Conservation (phyloP, 257 asterid genomes). For the Solanum phureja region DNA sequence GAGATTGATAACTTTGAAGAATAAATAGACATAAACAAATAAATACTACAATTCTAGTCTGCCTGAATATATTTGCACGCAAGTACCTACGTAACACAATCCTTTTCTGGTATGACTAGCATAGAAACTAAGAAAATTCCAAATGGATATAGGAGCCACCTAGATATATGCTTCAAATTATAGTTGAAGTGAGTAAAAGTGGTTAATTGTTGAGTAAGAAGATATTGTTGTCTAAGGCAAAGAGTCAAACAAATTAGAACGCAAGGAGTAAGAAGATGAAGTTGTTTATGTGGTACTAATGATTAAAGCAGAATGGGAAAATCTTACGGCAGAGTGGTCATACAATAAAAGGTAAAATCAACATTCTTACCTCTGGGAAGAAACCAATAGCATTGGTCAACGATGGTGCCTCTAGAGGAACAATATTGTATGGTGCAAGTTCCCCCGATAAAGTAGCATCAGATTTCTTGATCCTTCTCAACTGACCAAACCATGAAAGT, state of each 20-base stretch:
- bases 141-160: background rate
- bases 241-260: background rate
- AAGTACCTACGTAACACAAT: background rate
- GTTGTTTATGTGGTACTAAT: background rate
- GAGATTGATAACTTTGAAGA: background rate
- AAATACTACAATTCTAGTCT: background rate
- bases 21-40: background rate
- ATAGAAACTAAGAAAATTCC: background rate
- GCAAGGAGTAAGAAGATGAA: background rate
- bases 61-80: background rate
- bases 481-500: constrained; percentile 31
- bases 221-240: background rate
- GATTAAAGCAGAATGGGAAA: background rate
- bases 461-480: constrained; percentile 71
- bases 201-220: background rate
- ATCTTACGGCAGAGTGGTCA: background rate
- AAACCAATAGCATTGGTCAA: constrained; percentile 79
- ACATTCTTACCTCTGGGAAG: constrained; percentile 76
- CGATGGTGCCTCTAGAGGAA: constrained; percentile 84
- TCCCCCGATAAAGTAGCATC: constrained; percentile 67
- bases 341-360: background rate
- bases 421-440: constrained; percentile 74
- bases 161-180: background rate
- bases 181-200: background rate
- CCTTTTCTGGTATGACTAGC: background rate